Base-by-base conservation (phyloP, 768 basidiomycete genomes). In the Multifurca ochricompacta region DNA sequence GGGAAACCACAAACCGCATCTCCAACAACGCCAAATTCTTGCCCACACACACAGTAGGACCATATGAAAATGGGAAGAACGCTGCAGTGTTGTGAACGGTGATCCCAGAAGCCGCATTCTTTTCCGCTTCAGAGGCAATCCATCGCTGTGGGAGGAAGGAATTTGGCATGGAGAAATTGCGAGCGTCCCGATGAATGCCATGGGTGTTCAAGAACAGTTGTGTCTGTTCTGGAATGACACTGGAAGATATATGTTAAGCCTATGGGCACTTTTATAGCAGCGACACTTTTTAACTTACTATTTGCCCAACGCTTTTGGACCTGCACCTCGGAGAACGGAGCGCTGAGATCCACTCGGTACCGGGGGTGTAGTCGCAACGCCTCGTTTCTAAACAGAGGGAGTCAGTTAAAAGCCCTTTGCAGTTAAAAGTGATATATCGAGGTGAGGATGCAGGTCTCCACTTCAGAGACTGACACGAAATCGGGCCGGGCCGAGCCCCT, bases 21-120 rank as follows among this genome's bases (percentile, higher is more conserved):
- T 61, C 59, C 21, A 52, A 36, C 25, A 55, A 10, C 18, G 62
- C 63, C 16, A 64, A 60, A 21, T 54, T 57, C 45, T 58, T 58
- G 11, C 63, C 63, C 9, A 53, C 58, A 46, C 63, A 64, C 16
- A 43, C 57, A 30, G 57, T 39, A 16, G 63, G 62, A 5, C 64
- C 63, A 25, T 48, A 48, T 19, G 63, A 61, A 23, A 60, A 61
- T 1, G 64, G 59, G 25, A 58, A 54, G 35, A 59, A 62, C 23
- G 59, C 56, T 9, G 34, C 40, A 10, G 41, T 25, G 46, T 63
- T 51, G 32, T 43, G 42, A n/a, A n/a, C n/a, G n/a, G n/a, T n/a
- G n/a, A n/a, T n/a, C n/a, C n/a, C n/a, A n/a, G n/a, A n/a, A n/a
- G n/a, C n/a, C 40, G 11, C 42, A 6, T 32, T 27, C n/a, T n/a